Percentiles rank a stretch among this genome's conserved stretches.
phyloP scores from a whole-genome alignment of 805 yeast genomes.

The Ogataea saltuana region DNA sequence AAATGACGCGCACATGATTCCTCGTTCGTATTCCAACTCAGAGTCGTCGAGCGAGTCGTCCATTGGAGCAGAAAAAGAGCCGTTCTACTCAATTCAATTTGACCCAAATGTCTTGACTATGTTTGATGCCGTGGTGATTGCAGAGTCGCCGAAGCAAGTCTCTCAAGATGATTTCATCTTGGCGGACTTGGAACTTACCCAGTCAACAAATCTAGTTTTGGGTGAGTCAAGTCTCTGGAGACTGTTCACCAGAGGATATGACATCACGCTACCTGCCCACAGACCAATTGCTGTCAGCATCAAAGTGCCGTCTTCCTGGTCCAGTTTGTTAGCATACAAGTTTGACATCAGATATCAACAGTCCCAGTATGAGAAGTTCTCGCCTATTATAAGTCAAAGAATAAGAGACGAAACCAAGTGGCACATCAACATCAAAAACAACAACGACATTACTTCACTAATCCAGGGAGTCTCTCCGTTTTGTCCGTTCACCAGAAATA shows the following conservation, averaged over 20 bases:
- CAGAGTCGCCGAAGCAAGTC: conserved; percentile 33
- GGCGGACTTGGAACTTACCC: conserved; percentile 38
- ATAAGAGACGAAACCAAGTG: conserved; percentile 74
- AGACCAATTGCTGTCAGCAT: conserved; percentile 49
- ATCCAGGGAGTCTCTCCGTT: conserved; percentile 70
- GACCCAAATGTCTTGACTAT: conserved; percentile 39
- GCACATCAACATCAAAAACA: conserved; percentile 55
- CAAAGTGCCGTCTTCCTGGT: conserved; percentile 57
- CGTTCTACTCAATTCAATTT: conserved; percentile 51
- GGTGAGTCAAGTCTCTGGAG: conserved; percentile 39
- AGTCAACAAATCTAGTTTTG: conserved; percentile 26
- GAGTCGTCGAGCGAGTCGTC: conserved; percentile 53
- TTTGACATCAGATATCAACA: conserved; percentile 34
- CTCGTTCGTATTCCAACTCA: conserved; percentile 46
- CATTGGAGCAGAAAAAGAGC: conserved; percentile 46
- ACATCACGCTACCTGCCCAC: conserved; percentile 43
- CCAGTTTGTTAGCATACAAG: conserved; percentile 57
- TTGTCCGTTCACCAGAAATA: conserved; percentile 30
- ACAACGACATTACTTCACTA: conserved; percentile 41
- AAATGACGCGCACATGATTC: conserved; percentile 43
- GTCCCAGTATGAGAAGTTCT: conserved; percentile 39
- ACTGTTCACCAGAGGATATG: conserved; percentile 41
- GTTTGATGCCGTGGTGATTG: conserved; percentile 54
- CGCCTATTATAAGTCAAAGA: conserved; percentile 71
- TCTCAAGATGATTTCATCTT: conserved; percentile 36